Evolutionary conservation across 352 stramenopile species (phyloP), one percentile per base, ranked within the genome.

Genomic region (Globisporangium nunn): DNA sequence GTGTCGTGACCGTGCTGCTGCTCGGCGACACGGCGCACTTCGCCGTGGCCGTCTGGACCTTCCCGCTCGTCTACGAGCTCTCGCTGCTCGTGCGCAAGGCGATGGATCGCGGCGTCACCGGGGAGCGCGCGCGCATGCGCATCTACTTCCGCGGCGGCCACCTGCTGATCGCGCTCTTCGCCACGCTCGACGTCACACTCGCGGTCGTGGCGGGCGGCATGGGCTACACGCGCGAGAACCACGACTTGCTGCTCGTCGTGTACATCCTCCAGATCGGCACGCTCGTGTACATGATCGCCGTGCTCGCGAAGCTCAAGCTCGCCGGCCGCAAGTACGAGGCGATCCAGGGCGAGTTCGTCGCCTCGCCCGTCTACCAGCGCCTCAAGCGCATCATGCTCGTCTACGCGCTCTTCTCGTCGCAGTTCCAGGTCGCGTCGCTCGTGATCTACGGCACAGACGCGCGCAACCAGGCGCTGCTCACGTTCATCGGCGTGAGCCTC

Each of bases 361-460:
- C 67, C 14, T 85, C 78, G 23, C 75, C 78, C 2, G 64, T 88
- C 2, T 88, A 86, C 49, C 43, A 69, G 50, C 66, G 78, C 1
- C 61, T 88, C 15, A 77, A 82, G 57, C 61, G 73, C 40, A 85
- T 88, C 54, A 72, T 87, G 73, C 40, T 85, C 40, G 62, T 82
- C 11, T 86, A 83, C 52, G 69, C 64, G 17, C 35, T 87, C 0
- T 87, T 82, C 50, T 63, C 74, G 35, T 44, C 77, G 29, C 78
- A 85, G 53, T 86, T 72, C 62, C 67, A 80, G 30, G 54, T 73
- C 12, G 65, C 66, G 5, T 85, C 74, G 31, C 59, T 86, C 35
- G 60, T 86, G 52, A 65, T 71, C 29, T 79, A 81, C 50, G 33
- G 63, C 66, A 57, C 54, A 10, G 10, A 49, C 12, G 30, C 52